These are phyloP conservation scores for Handroanthus guayacan DNA, from an alignment of 257 asterid genomes.

Conservation along the genomic window DNA sequence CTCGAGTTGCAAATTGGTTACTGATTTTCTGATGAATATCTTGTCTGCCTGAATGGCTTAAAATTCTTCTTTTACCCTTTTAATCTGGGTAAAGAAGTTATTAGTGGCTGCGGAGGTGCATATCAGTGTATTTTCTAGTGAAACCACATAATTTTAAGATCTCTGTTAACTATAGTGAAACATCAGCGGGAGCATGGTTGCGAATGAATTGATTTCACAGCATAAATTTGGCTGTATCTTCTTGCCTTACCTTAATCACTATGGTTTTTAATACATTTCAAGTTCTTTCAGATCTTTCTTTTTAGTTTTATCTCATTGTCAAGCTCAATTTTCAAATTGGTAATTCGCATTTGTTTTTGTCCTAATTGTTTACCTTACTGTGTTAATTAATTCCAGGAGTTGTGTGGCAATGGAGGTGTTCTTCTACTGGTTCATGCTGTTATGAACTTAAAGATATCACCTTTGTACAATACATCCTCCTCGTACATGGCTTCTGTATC, in stretches of 20 bases:
- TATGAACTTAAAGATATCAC: conserved; percentile 64
- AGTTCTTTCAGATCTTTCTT: conserved; percentile 17
- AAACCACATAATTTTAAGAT: background rate
- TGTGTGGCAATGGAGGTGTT: conserved; percentile 90
- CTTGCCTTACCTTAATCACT: background rate
- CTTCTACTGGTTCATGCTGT: conserved; percentile 78
- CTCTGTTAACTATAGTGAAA: conserved; percentile 1
- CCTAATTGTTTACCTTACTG: conserved; percentile 34
- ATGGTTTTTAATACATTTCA: background rate
- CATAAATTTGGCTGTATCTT: conserved; percentile 13
- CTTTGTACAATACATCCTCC: conserved; percentile 49
- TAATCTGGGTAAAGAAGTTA: background rate
- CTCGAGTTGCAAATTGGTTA: background rate
- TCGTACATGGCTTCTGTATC: conserved; percentile 66
- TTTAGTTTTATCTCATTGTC: conserved; percentile 19
- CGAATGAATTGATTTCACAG: conserved; percentile 13
- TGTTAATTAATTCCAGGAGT: conserved; percentile 60
- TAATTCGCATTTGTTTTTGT: conserved; percentile 23
- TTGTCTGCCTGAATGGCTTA: background rate
- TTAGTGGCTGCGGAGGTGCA: conserved; percentile 18
- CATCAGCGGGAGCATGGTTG: background rate
- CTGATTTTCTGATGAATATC: conserved; percentile 17
- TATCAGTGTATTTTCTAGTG: background rate
- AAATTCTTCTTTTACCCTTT: background rate
- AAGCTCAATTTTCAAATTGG: conserved; percentile 22